Evolutionary conservation across 2,329 filamentous ascomycete species (phyloP), one percentile per base, ranked within the genome.

Genomic region (Talaromyces sp.): DNA sequence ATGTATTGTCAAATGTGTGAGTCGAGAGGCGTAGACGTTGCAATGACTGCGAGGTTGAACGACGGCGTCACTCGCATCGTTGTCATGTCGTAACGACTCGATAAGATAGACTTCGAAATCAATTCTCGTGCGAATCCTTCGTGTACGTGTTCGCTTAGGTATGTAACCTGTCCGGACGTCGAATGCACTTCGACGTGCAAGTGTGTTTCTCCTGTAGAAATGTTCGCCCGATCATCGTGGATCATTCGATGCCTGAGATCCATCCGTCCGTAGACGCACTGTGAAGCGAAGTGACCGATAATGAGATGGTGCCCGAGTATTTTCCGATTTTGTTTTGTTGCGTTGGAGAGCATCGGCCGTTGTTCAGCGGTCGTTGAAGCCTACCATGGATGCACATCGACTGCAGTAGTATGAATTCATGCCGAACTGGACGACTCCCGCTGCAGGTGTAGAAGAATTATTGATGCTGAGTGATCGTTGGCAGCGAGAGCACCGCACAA

Each of bases 371-470:
- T 71, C 71, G 65, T 71, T 71, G 65, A 78, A 80, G 37, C 78
- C 78, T 50, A 80, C 78, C 71, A 79, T 77, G 16, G 72, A 73
- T 23, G 78, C 78, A 65, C 78, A 80, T 57, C 77, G 76, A 57
- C 69, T 74, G 69, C 80, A 82, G 67, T 82, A 82, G 66, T 81
- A 81, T 21, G 77, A 80, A 64, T 81, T 82, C 71, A 80, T 78
- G 60, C 78, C 79, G 68, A 81, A 81, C 52, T 76, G 77, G 18
- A 81, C 76, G 1, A 74, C 74, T 5, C 73, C 76, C 1, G 72
- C 67, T 9, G 64, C 61, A n/a, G 65, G 55, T 1, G 73, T 69
- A 7, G 75, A 73, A 7, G 72, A 68, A 25, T 21, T 18, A 21
- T 63, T 52, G n/a, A 80, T 69, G 58, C 74, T 79, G 67, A 82